Evolutionary conservation across 1,139 yeast genomes (phyloP), one percentile per base, ranked within the genome.

Genomic region (Lodderomyces oxycetoniae): DNA sequence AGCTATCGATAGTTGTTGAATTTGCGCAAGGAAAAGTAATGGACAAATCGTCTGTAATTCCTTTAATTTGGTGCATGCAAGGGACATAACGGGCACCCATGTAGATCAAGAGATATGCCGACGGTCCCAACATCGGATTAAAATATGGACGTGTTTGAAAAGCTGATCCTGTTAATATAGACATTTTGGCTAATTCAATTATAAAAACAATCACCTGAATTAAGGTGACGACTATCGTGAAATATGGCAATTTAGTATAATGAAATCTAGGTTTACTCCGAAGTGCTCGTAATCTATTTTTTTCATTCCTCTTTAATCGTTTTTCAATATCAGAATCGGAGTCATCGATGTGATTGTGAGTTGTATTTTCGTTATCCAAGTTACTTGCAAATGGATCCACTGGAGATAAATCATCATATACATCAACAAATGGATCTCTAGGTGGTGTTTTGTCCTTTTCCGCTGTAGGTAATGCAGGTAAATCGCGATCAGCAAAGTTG

Each of bases 71-170:
- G 38, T 74, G 76, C 86, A 81, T 81, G 51, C 91, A 82, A 0
- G 88, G 87, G 0, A 75, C 70, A 52, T 79, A 82, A 28, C 89
- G 56, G 3, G 88, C 81, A 1, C 89, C 89, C 74, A 79, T 73
- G 46, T 78, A 73, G 38, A 81, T 78, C 49, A 77, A 64, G 6
- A 80, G 59, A 47, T 79, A 79, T 0, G 80, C 61, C 2, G 87
- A 79, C n/a, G 91, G 91, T 1, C 91, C 91, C 31, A 82, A 57
- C 89, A 82, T 81, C 7, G 89, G 89, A 50, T 82, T 82, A 59
- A 82, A 79, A 40, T 77, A 71, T 3, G 91, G 91, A 45, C 77
- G 56, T 1, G 86, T 77, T 52, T 78, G 86, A 42, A 82, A 74
- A 2, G 84, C 79, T 4, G 77, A 68, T 2, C 87, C 87, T 0